Evolutionary conservation across 2,329 filamentous ascomycete genomes (phyloP).

Genomic region (Paradendryphiella salina): DNA sequence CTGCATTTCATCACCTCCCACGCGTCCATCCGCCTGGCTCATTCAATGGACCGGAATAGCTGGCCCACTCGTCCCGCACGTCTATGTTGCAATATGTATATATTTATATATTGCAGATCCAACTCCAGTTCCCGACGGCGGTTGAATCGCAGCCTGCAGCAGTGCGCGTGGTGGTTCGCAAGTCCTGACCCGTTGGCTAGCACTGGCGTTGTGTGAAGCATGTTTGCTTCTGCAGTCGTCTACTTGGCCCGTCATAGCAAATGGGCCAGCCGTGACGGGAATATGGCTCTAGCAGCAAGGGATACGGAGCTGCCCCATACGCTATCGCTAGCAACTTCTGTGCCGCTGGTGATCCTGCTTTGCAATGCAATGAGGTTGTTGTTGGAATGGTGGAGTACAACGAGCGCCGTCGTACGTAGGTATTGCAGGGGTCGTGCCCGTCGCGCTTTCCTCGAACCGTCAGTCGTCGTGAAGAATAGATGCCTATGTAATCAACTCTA

Average conservation of each 20-base stretch:
- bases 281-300: conserved; percentile 31
- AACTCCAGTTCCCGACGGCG: not conserved
- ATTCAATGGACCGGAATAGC: conserved; percentile 1
- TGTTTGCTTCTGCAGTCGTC: conserved; percentile 39
- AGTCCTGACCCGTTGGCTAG: conserved; percentile 23
- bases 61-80: conserved; percentile 16
- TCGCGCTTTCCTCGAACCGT: conserved; percentile 12
- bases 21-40: conserved; percentile 12
- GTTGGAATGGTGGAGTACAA: conserved; percentile 19
- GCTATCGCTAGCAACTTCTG: conserved; percentile 27
- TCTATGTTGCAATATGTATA: conserved; percentile 23
- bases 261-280: conserved; percentile 27
- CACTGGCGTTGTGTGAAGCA: conserved; percentile 16
- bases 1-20: conserved; percentile 15
- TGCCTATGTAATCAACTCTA: conserved; percentile 22
- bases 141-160: conserved; percentile 8
- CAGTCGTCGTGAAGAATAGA: conserved; percentile 6
- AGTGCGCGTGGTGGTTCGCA: conserved; percentile 21
- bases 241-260: conserved; percentile 22
- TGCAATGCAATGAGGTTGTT: conserved; percentile 17
- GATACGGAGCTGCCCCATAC: conserved; percentile 26
- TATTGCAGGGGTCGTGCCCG: conserved; percentile 9
- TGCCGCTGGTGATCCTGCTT: conserved; percentile 31
- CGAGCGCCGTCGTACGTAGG: conserved; percentile 15
- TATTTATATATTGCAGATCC: conserved; percentile 12